Percentiles rank a stretch among this genome's conserved stretches.
Conservation (phyloP, 768 basidiomycete genomes). For the Mycena albidolilacea region DNA sequence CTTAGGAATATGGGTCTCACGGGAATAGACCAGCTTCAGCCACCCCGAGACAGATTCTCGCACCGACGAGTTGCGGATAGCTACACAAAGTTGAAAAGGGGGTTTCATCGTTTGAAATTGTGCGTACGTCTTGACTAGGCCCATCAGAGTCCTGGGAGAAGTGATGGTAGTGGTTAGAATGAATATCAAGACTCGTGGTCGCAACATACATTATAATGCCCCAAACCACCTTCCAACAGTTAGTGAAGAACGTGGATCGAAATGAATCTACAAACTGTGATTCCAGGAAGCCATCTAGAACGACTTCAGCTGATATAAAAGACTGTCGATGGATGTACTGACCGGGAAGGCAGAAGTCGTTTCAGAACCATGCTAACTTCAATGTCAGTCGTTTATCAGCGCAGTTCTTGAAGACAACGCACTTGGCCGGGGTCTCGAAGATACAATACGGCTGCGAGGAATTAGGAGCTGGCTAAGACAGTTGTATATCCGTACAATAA, state of each 20-base stretch:
- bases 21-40: slow-evolving; percentile 83
- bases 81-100: slow-evolving; percentile 47
- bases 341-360: slow-evolving; percentile 75
- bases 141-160: slow-evolving; percentile 66
- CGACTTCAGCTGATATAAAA: slow-evolving; percentile 18
- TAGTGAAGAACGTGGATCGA: not conserved
- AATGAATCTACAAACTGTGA: slow-evolving; percentile 60
- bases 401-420: slow-evolving; percentile 28
- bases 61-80: slow-evolving; percentile 73
- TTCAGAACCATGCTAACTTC: slow-evolving; percentile 68
- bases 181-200: not conserved
- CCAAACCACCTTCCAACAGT: slow-evolving; percentile 66
- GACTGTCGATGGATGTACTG: slow-evolving; percentile 23
- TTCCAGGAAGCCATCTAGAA: slow-evolving; percentile 73
- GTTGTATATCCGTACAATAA: slow-evolving; percentile 61
- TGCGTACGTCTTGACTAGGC: slow-evolving; percentile 73
- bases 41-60: slow-evolving; percentile 71
- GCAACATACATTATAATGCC: slow-evolving; percentile 68
- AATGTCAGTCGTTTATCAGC: slow-evolving; percentile 27
- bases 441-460: slow-evolving; percentile 66
- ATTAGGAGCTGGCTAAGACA: slow-evolving; percentile 9
- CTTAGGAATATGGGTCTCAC: not conserved
- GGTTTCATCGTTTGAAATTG: not conserved
- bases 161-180: not conserved
- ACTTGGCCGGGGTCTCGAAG: slow-evolving; percentile 84